These are phyloP conservation scores for Gaeumannomyces tritici DNA, from an alignment of 2,329 filamentous ascomycete genomes.

Conservation along the genomic window DNA sequence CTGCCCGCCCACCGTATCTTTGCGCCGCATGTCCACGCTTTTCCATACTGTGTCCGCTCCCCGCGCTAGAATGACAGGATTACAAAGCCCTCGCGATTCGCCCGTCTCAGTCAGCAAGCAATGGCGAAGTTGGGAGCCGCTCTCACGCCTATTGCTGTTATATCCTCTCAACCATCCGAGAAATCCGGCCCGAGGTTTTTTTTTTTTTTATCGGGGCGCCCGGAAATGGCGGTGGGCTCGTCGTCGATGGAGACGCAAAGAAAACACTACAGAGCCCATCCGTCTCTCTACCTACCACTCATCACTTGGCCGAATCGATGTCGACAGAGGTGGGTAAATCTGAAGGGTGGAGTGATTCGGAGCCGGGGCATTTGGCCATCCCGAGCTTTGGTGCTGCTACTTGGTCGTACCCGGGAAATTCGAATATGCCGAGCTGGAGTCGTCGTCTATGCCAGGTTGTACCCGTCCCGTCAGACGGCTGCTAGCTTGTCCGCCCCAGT, in stretches of 20 bases:
- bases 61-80: neutral
- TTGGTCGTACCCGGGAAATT: neutral
- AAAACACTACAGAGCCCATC: too few relatives aligned
- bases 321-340: neutral
- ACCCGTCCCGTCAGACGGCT: neutral
- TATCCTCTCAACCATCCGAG: neutral
- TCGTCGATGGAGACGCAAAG: neutral
- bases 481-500: neutral
- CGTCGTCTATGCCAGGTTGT: neutral
- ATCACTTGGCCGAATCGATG: neutral
- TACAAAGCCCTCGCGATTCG: neutral
- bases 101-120: neutral
- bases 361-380: neutral
- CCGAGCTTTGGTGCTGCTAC: neutral
- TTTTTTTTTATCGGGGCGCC: too few relatives aligned
- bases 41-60: neutral
- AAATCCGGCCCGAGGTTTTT: neutral
- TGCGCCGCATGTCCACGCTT: neutral
- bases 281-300: too few relatives aligned
- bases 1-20: neutral
- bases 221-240: neutral
- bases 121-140: neutral
- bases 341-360: neutral
- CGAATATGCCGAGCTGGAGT: neutral
- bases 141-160: neutral